phyloP scores from a whole-genome alignment of 164 flowering plant genomes.

The Litsea cubeba region DNA sequence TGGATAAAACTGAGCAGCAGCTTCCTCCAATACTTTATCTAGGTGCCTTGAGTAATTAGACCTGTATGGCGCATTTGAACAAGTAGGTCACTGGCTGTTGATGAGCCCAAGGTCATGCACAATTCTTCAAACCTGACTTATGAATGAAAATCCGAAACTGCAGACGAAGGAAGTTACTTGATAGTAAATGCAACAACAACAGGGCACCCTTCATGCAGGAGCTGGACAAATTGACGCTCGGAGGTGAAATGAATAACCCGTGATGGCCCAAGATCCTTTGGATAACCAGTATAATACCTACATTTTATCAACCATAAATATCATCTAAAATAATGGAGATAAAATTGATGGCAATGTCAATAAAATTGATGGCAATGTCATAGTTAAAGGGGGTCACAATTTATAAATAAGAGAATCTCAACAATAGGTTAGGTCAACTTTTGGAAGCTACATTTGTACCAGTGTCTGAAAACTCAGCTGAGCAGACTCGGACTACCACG shows the following conservation, averaged over 20 bases:
- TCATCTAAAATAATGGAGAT: too few relatives aligned
- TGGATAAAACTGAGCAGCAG: constrained; percentile 82
- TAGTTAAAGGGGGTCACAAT: too few relatives aligned
- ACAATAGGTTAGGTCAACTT: too few relatives aligned
- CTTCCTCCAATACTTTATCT: constrained; percentile 83
- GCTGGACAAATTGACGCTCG: constrained; percentile 88
- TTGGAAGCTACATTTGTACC: too few relatives aligned
- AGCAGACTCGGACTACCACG: too few relatives aligned
- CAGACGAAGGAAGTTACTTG: constrained; percentile 33
- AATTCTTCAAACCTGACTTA: neutral
- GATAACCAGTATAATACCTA: constrained; percentile 92
- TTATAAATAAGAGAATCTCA: neutral
- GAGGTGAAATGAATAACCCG: constrained; percentile 76
- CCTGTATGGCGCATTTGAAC: constrained; percentile 29
- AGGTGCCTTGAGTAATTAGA: constrained; percentile 65
- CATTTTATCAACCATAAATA: neutral
- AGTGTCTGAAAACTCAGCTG: too few relatives aligned
- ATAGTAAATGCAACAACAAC: constrained; percentile 89
- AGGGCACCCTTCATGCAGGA: constrained; percentile 76
- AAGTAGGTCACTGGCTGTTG: neutral
- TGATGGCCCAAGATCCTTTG: constrained; percentile 87
- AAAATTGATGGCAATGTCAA: too few relatives aligned
- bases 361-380: too few relatives aligned
- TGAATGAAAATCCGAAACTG: neutral
- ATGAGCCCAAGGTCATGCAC: neutral